Base-by-base conservation (phyloP, 2,329 filamentous ascomycete species). In the Trichoderma asperellum region DNA sequence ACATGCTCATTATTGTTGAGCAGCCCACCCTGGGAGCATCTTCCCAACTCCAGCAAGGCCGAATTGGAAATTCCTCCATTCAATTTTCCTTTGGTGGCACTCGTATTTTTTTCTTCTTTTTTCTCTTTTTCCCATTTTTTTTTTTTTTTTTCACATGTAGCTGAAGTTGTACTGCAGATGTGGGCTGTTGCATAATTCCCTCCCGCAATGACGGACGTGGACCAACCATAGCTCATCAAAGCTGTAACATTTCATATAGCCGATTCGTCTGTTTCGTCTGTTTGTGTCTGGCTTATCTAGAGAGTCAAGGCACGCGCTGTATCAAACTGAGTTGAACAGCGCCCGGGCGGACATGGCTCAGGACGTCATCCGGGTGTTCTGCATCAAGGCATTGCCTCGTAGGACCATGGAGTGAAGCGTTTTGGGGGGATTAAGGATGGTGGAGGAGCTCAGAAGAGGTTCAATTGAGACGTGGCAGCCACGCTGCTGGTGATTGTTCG, bases 271-370 rank as follows among this genome's bases (percentile, higher is more conserved):
- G 49, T 21, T 64, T 56, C 49, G 24, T 35, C 61, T 56, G 49
- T 21, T 24, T 11, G 34, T 21, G 24, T 55, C 61, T 16, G 29
- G 49, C 52, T 56, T 29, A 24, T 64, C 24, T 53, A 18, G 40
- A 56, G 49, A 24, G 24, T 32, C 18, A 35, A 6, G 29, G 24
- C n/a, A 32, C n/a, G 27, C 3, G 34, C 34, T 64, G 24, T n/a
- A 5, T 43, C 7, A 7, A 43, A 18, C 18, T 76, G 96, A 96
- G 87, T 97, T 98, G 79, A 94, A 96, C 84, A 99, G 96, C 81
- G 95, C 94, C 82, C 97, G 94, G 76, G 92, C 92, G 76, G 91
- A 89, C 77, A 88, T 84, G 79, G 84, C 84, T 75, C 83, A 83
- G 73, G 83, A 80, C 76, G 82, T 80, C 74, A 80, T 76, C 76